Base-by-base conservation (phyloP, 768 basidiomycete genomes). In the Suillus hirtellus region DNA sequence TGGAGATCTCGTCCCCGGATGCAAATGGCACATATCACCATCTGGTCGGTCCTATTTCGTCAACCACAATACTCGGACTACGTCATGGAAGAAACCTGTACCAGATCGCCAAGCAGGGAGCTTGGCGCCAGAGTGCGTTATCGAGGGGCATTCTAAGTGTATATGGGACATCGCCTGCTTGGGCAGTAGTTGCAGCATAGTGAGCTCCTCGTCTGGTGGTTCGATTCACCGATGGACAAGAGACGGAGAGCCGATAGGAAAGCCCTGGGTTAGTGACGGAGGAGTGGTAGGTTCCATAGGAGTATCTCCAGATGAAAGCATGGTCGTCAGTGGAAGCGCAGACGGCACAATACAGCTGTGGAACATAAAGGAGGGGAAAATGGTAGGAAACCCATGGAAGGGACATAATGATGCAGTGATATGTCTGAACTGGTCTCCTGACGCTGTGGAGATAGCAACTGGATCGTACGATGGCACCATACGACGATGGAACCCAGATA, bases 371-470 rank as follows among this genome's bases (percentile, higher is more conserved):
- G 46, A 35, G 21, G 60, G 60, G 4, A 56, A 37, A 15, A 27
- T 27, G 21, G 43, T 64, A 40, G 49, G 52, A 38, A 60, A 19
- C 3, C 65, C 65, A 5, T 43, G 59, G 24, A 12, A 60, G 17
- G 71, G 70, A 21, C 71, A 71, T 42, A 63, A 11, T 34, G 59
- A 67, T 12, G 34, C 14, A 17, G 63, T 71, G 17, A 62, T 52
- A 1, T 65, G 65, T 17, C 21, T 73, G 11, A 59, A 64, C 19
- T 71, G 70, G 27, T 72, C 72, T 7, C 59, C 58, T 2, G 66
- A 69, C 34, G 72, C 52, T 31, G 10, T 34, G 31, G 52, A 53
- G 31, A n/a, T 53, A 53, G 52, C 19, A 34, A 53, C 19, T 53
- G 52, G 52, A 53, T 53, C 52, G 31, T 31, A 53, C 31, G 52